phyloP scores from a whole-genome alignment of 768 basidiomycete genomes.

The Suillus luteus region DNA sequence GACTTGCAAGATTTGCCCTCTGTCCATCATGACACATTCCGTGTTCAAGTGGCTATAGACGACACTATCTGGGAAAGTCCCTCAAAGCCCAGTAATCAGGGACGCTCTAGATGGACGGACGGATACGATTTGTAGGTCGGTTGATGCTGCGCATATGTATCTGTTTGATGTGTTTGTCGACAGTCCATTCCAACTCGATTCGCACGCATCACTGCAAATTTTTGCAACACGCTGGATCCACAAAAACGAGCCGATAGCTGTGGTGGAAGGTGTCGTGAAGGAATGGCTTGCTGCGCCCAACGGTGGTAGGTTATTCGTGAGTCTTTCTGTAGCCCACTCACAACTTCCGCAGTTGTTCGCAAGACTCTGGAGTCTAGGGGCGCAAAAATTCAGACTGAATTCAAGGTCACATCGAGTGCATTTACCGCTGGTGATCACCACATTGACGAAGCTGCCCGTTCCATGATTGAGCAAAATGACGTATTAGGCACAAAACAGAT shows the following conservation, averaged over 20 bases:
- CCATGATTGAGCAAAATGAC: neutral
- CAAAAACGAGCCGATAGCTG: slow-evolving; percentile 4
- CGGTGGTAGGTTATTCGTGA: neutral
- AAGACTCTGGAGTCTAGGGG: neutral
- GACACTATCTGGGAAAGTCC: neutral
- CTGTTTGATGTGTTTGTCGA: neutral
- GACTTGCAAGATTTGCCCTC: slow-evolving; percentile 5
- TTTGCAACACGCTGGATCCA: slow-evolving; percentile 4
- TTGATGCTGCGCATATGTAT: neutral
- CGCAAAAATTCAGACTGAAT: neutral
- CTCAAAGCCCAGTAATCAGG: neutral
- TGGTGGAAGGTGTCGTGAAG: neutral
- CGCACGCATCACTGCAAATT: neutral
- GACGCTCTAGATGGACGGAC: slow-evolving; percentile 3
- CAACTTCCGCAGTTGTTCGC: neutral
- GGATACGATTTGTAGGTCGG: slow-evolving; percentile 3
- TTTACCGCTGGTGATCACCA: neutral
- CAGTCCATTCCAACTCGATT: neutral
- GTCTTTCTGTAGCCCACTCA: neutral
- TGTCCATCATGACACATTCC: neutral
- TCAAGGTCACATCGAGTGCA: neutral
- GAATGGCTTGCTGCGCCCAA: slow-evolving; percentile 5
- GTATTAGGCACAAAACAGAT: neutral
- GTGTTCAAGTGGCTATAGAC: slow-evolving; percentile 1
- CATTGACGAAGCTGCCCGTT: neutral